Conservation (phyloP, 2,329 filamentous ascomycete genomes). For the Gaeumannomyces sp. region DNA sequence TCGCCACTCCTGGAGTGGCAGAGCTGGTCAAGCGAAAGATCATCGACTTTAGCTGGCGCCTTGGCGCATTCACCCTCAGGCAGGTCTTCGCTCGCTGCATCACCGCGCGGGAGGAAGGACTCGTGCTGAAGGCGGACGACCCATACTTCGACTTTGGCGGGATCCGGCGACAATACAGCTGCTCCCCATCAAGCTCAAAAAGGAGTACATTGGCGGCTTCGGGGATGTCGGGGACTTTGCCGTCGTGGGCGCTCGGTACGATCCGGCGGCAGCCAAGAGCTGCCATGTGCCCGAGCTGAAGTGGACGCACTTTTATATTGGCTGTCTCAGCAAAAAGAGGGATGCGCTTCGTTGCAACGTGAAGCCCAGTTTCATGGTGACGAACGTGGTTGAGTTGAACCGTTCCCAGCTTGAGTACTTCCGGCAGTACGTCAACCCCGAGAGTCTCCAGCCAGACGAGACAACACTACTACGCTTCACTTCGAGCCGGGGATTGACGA, state of each 20-base stretch:
- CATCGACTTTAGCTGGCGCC: constrained; percentile 55
- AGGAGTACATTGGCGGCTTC: constrained; percentile 72
- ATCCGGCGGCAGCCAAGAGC: constrained; percentile 54
- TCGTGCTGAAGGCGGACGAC: constrained; percentile 74
- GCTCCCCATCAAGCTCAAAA: constrained; percentile 75
- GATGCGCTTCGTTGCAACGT: constrained; percentile 44
- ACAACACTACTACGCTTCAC: constrained; percentile 37
- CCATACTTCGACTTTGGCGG: constrained; percentile 62
- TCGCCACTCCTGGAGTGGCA: constrained; percentile 51
- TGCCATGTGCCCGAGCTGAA: constrained; percentile 48
- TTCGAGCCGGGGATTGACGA: constrained; percentile 38
- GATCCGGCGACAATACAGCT: constrained; percentile 30
- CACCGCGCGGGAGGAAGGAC: constrained; percentile 62
- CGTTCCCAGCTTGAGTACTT: constrained; percentile 45
- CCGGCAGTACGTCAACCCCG: constrained; percentile 39
- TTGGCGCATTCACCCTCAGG: constrained; percentile 49
- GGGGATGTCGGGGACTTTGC: constrained; percentile 82
- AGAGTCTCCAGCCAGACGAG: constrained; percentile 29
- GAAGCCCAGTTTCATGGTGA: constrained; percentile 57
- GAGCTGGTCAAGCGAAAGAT: constrained; percentile 60
- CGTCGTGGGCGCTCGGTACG: constrained; percentile 68
- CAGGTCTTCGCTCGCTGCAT: constrained; percentile 64
- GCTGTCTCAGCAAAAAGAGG: constrained; percentile 65
- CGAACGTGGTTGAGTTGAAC: constrained; percentile 57
- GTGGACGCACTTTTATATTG: constrained; percentile 79